phyloP scores from a whole-genome alignment of 768 basidiomycete species.

The Suillus americanus region DNA sequence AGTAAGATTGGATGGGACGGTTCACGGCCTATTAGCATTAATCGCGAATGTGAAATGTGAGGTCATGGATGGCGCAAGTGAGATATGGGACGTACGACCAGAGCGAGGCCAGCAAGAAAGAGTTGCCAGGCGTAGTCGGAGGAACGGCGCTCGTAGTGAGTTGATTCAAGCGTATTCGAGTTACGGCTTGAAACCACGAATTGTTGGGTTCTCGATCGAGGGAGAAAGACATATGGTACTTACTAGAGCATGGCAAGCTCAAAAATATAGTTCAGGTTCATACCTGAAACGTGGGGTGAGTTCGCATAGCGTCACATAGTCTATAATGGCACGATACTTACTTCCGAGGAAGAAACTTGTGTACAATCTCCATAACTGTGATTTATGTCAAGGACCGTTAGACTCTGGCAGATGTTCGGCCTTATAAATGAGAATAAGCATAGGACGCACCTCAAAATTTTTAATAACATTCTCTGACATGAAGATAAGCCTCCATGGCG shows the following conservation, averaged over 20 bases:
- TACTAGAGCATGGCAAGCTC: conserved; percentile 45
- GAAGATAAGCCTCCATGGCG: conserved; percentile 56
- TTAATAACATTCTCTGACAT: conserved; percentile 41
- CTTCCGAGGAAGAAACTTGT: conserved; percentile 77
- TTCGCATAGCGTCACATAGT: not conserved
- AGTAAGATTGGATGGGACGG: conserved; percentile 52
- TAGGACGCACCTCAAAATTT: conserved; percentile 50
- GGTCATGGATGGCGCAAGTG: conserved; percentile 5
- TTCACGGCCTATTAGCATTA: conserved; percentile 45
- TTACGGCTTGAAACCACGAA: conserved; percentile 51
- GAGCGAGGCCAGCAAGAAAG: conserved; percentile 48
- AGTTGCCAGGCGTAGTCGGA: conserved; percentile 81
- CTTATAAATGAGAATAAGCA: not conserved
- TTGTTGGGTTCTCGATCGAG: conserved; percentile 1
- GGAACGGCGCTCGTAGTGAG: conserved; percentile 56
- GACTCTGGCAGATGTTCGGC: too few relatives aligned
- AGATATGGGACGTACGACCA: conserved; percentile 51
- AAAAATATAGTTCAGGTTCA: conserved; percentile 37
- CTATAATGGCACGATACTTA: conserved; percentile 22
- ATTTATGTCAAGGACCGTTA: conserved; percentile 3
- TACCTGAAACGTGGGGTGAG: conserved; percentile 19
- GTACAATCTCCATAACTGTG: conserved; percentile 70
- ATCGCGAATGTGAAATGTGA: not conserved
- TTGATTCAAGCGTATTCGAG: conserved; percentile 61
- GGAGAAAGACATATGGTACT: conserved; percentile 9